Evolutionary conservation across 140 eudicot species (phyloP), one percentile per base, ranked within the genome.

Genomic region (Stevia rebaudiana): DNA sequence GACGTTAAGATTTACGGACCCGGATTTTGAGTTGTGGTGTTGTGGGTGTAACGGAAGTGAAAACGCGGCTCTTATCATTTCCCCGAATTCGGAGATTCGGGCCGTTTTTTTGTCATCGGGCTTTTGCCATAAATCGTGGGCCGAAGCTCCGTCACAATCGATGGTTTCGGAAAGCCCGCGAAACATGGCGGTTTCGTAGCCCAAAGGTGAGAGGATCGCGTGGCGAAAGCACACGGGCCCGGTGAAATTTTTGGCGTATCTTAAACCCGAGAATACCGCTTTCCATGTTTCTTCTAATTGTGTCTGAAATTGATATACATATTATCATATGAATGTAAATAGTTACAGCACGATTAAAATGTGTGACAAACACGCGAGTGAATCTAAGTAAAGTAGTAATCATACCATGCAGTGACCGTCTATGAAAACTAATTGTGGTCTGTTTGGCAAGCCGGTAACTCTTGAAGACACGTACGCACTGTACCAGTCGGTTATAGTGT

Each of bases 401-500:
- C 70, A 23, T 88, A 88, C 99, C 97, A 79, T 75, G 64, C 88
- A 81, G 63, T 94, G 99, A 24, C 99, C 99, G 47, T 94, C 99
- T 8, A 94, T 67, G 50, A 88, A 94, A 50, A 88, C 88, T 76
- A 94, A 68, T 63, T 76, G 86, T 42, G 99, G 97, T 28, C 99
- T 82, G 52, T 70, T 79, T 43, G 95, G 95, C 83, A 94, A 72
- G 69, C 99, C 99, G 10, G 97, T 83, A 63, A 88, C 97, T 67
- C 95, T 79, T 62, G 99, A 88, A 49, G 95, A 81, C 63, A 86
- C 95, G 30, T 94, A 94, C 30, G 99, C 88, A 61, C 97, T 89
- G 71, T 94, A 94, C 96, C 96, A 94, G 62, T 92, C 99, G n/a
- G 97, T 92, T 47, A 85, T 62, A 0, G 99, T 88, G 84, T 92